phyloP scores from a whole-genome alignment of 352 stramenopile genomes.

The Globisporangium canariense region DNA sequence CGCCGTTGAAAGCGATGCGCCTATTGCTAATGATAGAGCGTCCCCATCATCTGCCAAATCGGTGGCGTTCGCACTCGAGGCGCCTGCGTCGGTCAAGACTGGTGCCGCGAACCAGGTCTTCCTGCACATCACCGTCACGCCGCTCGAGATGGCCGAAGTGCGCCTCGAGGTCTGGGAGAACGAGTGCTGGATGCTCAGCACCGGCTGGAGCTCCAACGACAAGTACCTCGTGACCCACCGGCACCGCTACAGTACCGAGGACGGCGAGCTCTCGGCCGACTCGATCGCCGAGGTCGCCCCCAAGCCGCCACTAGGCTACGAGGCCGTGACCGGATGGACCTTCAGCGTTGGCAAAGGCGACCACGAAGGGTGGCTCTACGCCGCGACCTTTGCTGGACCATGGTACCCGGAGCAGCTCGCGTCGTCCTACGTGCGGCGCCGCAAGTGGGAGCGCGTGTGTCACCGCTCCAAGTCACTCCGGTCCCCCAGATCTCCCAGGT shows the following conservation, averaged over 20 bases:
- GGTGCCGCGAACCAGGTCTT: slow-evolving; percentile 18
- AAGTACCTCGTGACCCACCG: slow-evolving; percentile 14
- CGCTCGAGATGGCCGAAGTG: slow-evolving; percentile 19
- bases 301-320: slow-evolving; percentile 18
- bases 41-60: background rate
- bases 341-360: slow-evolving; percentile 31
- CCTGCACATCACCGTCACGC: slow-evolving; percentile 21
- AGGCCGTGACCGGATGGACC: slow-evolving; percentile 22
- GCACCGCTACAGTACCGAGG: slow-evolving; percentile 24
- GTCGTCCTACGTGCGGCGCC: slow-evolving; percentile 23
- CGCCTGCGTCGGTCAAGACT: slow-evolving; percentile 13
- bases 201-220: slow-evolving; percentile 24
- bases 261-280: slow-evolving; percentile 21
- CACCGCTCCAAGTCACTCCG: slow-evolving; percentile 1
- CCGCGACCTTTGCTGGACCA: slow-evolving; percentile 26
- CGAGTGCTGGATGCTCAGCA: slow-evolving; percentile 23
- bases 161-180: slow-evolving; percentile 39
- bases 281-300: slow-evolving; percentile 25
- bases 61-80: slow-evolving; percentile 18
- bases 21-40: no score
- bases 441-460: slow-evolving; percentile 25
- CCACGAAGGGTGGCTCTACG: slow-evolving; percentile 39
- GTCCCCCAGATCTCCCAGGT: background rate
- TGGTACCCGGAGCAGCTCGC: slow-evolving; percentile 29
- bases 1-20: background rate